Conservation (phyloP, 495 filamentous ascomycete genomes). For the Penicillium taxi region DNA sequence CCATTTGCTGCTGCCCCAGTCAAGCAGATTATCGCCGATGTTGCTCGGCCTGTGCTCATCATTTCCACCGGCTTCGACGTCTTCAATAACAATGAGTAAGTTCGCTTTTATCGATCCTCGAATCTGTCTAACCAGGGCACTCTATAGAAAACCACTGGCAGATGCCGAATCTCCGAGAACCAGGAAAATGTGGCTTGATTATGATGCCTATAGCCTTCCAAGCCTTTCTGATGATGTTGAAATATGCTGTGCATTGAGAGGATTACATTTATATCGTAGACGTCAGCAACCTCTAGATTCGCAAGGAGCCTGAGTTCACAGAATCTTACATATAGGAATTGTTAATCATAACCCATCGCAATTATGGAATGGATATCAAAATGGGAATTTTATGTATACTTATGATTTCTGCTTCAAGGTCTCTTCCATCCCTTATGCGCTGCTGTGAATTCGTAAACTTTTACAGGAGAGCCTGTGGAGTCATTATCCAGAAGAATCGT, state of each 20-base stretch:
- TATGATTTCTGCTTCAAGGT: slow-evolving; percentile 5
- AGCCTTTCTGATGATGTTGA: slow-evolving; percentile 22
- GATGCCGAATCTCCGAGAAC: slow-evolving; percentile 34
- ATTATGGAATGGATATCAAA: slow-evolving; percentile 10
- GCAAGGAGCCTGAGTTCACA: slow-evolving; percentile 15
- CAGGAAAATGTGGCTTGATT: slow-evolving; percentile 28
- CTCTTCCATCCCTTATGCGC: slow-evolving; percentile 3
- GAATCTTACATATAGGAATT: slow-evolving; percentile 5
- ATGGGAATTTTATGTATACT: slow-evolving; percentile 6
- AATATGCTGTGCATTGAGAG: slow-evolving; percentile 19
- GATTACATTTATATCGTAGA: slow-evolving; percentile 21
- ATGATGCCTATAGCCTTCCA: slow-evolving; percentile 22
- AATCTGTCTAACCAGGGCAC: slow-evolving; percentile 18
- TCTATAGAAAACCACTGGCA: slow-evolving; percentile 22
- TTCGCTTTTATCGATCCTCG: slow-evolving; percentile 18
- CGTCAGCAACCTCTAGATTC: slow-evolving; percentile 15
- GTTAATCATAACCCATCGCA: slow-evolving; percentile 7
- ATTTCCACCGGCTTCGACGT: slow-evolving; percentile 19
- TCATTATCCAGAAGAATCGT: slow-evolving; percentile 6
- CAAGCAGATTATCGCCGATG: slow-evolving; percentile 29
- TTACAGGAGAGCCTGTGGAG: slow-evolving; percentile 5
- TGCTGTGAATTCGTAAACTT: slow-evolving; percentile 7
- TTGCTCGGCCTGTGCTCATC: slow-evolving; percentile 27
- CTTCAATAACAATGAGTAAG: slow-evolving; percentile 24
- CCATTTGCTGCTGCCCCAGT: slow-evolving; percentile 25